Evolutionary conservation across 768 basidiomycete genomes (phyloP), one percentile per base, ranked within the genome.

Genomic region (Hydnomerulius pinastri): DNA sequence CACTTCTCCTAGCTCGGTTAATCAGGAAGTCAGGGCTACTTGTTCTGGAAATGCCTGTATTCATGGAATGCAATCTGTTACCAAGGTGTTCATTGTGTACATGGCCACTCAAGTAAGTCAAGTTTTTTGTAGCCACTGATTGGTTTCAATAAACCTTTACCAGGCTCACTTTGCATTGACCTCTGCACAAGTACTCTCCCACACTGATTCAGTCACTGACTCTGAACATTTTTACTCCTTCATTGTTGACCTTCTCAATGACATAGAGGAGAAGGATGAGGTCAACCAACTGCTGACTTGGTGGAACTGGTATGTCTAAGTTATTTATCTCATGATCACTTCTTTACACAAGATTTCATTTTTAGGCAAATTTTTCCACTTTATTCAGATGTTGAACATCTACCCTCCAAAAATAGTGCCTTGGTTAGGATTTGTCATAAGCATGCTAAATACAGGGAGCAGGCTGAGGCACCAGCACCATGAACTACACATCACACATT

Each of bases 1-100:
- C 35, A 69, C 54, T 2, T 67, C 63, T 1, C 65, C 67, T 2
- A 68, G 65, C 40, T 67, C 65, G 7, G 63, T 67, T 3, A 55
- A 67, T 27, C 58, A 57, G 28, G 64, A 62, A 28, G 43, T 50
- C 15, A 65, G 58, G 43, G 66, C 64, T 4, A 65, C 66, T 4
- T 21, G 54, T 24, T 65, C 58, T 7, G 59, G 61, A 4, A 65
- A 65, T 32, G 52, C 55, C 3, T 20, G 41, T 2, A 58, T 61
- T 23, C 61, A 60, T 10, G 40, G 58, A 1, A 60, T 58, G 59
- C 49, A 35, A 9, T 7, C 6, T 10, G 48, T 61, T 7, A 61
- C 57, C 2, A 27, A 30, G 15, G 53, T 55, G 6, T 65, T 55
- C 2, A 38, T 65, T 27, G 53, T 58, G 2, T 65, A 63, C 39